Evolutionary conservation across 2,329 filamentous ascomycete species (phyloP).

Genomic region (Talaromyces islandicus): DNA sequence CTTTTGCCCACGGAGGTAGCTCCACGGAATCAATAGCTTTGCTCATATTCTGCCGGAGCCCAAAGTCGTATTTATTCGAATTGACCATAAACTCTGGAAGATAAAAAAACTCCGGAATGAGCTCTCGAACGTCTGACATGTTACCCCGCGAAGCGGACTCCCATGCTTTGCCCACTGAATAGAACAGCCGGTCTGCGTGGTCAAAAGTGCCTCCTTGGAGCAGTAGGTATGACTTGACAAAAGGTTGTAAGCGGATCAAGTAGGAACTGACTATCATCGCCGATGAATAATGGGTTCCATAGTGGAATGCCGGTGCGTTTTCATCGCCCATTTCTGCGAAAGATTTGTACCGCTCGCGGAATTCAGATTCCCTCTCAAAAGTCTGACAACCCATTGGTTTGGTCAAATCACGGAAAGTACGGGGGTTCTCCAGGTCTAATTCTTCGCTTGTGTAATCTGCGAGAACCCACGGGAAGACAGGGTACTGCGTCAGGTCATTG

Average conservation of each 20-base stretch:
- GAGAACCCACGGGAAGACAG: conserved; percentile 94
- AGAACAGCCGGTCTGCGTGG: conserved; percentile 91
- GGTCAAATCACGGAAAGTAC: conserved; percentile 81
- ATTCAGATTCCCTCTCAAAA: conserved; percentile 66
- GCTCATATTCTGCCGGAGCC: conserved; percentile 71
- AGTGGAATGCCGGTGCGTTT: conserved; percentile 77
- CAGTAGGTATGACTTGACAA: conserved; percentile 90
- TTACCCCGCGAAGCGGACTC: conserved; percentile 80
- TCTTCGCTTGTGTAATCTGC: conserved; percentile 95
- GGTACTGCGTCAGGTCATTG: conserved; percentile 96
- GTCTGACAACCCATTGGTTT: conserved; percentile 97
- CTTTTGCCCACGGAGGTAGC: conserved; percentile 94
- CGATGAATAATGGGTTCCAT: conserved; percentile 96
- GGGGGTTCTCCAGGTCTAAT: conserved; percentile 76
- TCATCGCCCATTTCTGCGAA: conserved; percentile 85
- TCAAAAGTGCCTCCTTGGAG: conserved; percentile 96
- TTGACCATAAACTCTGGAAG: conserved; percentile 94
- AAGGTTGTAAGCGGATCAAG: conserved; percentile 88
- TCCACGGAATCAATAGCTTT: conserved; percentile 77
- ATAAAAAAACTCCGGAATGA: conserved; percentile 97
- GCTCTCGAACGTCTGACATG: conserved; percentile 87
- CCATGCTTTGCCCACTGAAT: conserved; percentile 88
- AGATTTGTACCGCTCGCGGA: conserved; percentile 76
- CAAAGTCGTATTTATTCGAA: conserved; percentile 90
- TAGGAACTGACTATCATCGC: conserved; percentile 99